Evolutionary conservation across 2,329 filamentous ascomycete genomes (phyloP).

Genomic region (Aspergillus arachidicola): DNA sequence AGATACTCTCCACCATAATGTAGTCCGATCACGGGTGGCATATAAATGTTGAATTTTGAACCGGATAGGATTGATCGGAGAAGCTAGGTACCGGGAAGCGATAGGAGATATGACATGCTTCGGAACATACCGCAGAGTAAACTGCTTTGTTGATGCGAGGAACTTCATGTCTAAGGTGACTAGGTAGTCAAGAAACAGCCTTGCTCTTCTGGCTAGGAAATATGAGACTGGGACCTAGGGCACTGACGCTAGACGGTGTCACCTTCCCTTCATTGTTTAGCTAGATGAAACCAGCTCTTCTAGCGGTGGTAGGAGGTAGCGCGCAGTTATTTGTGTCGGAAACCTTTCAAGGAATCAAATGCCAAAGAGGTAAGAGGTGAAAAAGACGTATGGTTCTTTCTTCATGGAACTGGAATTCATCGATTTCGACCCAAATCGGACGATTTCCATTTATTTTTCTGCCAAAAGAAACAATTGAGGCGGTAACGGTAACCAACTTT

Average conservation of each 20-base stretch:
- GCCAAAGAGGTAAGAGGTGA: neutral
- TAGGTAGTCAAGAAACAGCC: neutral
- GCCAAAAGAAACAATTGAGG: constrained; percentile 11
- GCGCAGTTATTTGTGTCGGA: neutral
- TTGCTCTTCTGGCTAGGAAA: neutral
- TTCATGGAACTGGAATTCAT: neutral
- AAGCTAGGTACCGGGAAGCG: constrained; percentile 33
- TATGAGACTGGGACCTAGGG: neutral
- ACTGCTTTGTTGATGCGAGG: constrained; percentile 18
- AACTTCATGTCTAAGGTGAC: constrained; percentile 22
- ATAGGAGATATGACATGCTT: constrained; percentile 28
- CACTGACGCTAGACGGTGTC: neutral
- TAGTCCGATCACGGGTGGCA: constrained; percentile 40
- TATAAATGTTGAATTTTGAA: constrained; percentile 42
- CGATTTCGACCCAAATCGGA: neutral
- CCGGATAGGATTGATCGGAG: constrained; percentile 36
- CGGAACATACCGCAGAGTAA: constrained; percentile 29
- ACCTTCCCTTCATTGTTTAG: neutral
- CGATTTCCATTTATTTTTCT: constrained; percentile 9
- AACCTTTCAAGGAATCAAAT: neutral
- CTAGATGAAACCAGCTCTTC: neutral
- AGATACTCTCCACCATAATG: constrained; percentile 53
- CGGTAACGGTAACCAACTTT: constrained; percentile 11
- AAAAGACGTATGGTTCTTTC: neutral
- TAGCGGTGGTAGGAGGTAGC: neutral